Evolutionary conservation across 192 early-diverging fungal species (phyloP).

Genomic region (Coemansia sp.): DNA sequence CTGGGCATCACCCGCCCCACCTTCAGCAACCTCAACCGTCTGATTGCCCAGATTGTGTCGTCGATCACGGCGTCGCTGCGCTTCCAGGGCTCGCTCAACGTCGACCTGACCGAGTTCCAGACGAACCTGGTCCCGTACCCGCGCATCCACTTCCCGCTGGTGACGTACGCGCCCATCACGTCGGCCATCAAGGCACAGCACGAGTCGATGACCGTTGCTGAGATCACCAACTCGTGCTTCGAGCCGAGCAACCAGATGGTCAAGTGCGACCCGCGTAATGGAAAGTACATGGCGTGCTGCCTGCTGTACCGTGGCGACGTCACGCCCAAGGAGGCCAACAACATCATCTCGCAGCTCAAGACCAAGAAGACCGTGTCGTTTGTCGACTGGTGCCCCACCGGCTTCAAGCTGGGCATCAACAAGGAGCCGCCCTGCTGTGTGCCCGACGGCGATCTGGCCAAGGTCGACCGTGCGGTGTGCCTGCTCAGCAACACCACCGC

Average conservation of each 20-base stretch:
- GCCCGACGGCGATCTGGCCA: conserved; percentile 90
- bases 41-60: conserved; percentile 98
- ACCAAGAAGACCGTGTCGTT: conserved; percentile 96
- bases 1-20: conserved; percentile 95
- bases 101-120: conserved; percentile 99
- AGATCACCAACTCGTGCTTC: conserved; percentile 97
- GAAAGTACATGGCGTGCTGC: conserved; percentile 99
- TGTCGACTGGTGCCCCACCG: conserved; percentile 99
- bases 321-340: conserved; percentile 95
- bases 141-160: conserved; percentile 98
- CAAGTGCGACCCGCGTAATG: conserved; percentile 95
- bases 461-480: conserved; percentile 94
- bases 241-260: conserved; percentile 99
- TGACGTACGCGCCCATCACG: conserved; percentile 94
- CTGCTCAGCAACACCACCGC: conserved; percentile 99
- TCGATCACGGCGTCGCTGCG: conserved; percentile 99
- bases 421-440: conserved; percentile 85
- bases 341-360: conserved; percentile 84
- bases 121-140: conserved; percentile 99
- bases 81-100: conserved; percentile 98
- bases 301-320: conserved; percentile 98
- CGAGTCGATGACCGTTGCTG: conserved; percentile 90
- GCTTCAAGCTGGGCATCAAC: conserved; percentile 99
- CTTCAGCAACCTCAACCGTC: conserved; percentile 94
- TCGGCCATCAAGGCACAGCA: conserved; percentile 94